phyloP scores from a whole-genome alignment of 768 basidiomycete species.

The Trametes sanguinea region DNA sequence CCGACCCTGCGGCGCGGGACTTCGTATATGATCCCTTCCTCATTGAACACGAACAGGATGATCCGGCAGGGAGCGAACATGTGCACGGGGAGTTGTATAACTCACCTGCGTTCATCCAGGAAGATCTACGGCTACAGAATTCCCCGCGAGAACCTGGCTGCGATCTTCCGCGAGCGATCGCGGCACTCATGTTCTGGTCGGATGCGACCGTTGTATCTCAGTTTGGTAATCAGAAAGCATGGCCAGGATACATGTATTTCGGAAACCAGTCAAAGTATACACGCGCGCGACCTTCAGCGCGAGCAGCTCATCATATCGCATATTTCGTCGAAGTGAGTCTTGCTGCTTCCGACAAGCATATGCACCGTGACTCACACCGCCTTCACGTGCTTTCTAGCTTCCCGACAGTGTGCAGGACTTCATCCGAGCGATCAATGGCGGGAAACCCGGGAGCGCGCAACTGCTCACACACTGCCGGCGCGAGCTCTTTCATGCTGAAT shows the following conservation, averaged over 20 bases:
- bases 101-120: conserved; percentile 19
- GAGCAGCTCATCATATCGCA: conserved; percentile 42
- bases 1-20: neutral
- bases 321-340: conserved; percentile 43
- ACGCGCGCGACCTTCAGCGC: conserved; percentile 30
- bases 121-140: conserved; percentile 12
- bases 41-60: neutral
- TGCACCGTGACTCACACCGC: neutral
- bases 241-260: conserved; percentile 44
- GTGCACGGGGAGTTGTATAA: conserved; percentile 23
- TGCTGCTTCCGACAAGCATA: too few relatives aligned
- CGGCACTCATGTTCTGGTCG: conserved; percentile 9
- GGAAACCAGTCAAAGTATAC: conserved; percentile 47
- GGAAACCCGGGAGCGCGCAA: conserved; percentile 10
- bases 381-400: conserved; percentile 27
- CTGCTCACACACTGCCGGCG: conserved; percentile 35
- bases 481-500: conserved; percentile 34
- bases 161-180: conserved; percentile 23
- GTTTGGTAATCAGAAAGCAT: conserved; percentile 35
- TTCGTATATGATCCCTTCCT: conserved; percentile 17
- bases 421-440: conserved; percentile 13
- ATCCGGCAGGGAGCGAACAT: neutral
- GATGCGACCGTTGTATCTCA: conserved; percentile 35
- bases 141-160: conserved; percentile 24
- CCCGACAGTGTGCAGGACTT: conserved; percentile 37